phyloP scores from a whole-genome alignment of 371 early-diverging fungal genomes.

The Apophysomyces variabilis region DNA sequence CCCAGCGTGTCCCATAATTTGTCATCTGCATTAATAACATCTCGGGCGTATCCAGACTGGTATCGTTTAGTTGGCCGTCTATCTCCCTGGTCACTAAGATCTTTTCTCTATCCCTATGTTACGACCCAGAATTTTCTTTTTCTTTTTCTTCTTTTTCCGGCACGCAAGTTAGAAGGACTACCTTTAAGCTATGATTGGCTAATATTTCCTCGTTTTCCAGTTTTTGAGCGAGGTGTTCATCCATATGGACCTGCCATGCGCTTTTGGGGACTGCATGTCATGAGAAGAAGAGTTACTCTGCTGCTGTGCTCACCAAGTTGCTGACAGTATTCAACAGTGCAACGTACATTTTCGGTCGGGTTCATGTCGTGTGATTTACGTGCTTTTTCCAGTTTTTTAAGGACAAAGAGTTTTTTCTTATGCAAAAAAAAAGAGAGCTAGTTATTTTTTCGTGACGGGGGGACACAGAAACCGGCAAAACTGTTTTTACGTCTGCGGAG shows the following conservation, averaged over 20 bases:
- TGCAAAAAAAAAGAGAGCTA: background rate
- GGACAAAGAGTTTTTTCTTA: constrained; percentile 3
- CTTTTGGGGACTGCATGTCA: constrained; percentile 9
- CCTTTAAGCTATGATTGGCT: background rate
- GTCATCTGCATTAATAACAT: constrained; percentile 31
- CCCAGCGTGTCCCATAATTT: constrained; percentile 36
- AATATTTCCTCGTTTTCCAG: constrained; percentile 13
- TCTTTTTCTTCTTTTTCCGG: background rate
- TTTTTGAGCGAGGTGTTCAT: constrained; percentile 19
- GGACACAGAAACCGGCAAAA: background rate
- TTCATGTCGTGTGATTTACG: constrained; percentile 1
- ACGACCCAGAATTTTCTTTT: background rate
- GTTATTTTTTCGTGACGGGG: background rate
- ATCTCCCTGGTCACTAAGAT: constrained; percentile 6
- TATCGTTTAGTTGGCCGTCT: constrained; percentile 5
- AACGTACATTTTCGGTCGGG: constrained; percentile 8
- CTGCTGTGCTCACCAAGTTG: constrained; percentile 9
- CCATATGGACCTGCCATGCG: constrained; percentile 13
- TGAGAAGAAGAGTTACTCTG: background rate
- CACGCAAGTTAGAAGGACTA: background rate
- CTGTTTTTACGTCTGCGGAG: background rate
- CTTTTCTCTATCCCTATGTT: constrained; percentile 2
- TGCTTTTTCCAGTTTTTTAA: background rate
- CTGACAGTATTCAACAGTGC: constrained; percentile 12
- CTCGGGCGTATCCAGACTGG: constrained; percentile 22